Conservation (phyloP, 768 basidiomycete species). For the Psilocybe subaeruginosa region DNA sequence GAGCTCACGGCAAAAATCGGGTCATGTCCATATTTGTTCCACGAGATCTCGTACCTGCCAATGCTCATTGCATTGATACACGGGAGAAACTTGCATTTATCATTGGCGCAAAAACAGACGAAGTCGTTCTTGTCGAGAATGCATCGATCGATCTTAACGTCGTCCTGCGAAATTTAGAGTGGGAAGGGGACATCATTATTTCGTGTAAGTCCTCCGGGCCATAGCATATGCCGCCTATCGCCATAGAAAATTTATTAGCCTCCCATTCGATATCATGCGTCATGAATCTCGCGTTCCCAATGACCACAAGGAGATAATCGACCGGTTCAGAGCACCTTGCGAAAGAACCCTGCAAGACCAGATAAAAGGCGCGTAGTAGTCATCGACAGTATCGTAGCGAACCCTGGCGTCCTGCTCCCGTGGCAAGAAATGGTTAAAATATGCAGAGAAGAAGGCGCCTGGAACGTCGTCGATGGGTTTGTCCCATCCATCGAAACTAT, state of each 20-base stretch:
- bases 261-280: conserved; percentile 47
- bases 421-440: conserved; percentile 76
- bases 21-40: conserved; percentile 59
- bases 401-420: conserved; percentile 68
- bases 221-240: too few relatives aligned
- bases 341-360: conserved; percentile 36
- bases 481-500: conserved; percentile 17
- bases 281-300: conserved; percentile 59
- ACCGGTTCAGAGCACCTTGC: conserved; percentile 41
- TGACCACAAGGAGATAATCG: conserved; percentile 45
- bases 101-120: conserved; percentile 51
- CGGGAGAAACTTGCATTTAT: conserved; percentile 54
- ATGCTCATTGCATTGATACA: conserved; percentile 35
- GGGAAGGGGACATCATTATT: conserved; percentile 70
- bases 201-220: conserved; percentile 43
- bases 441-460: conserved; percentile 63
- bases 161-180: conserved; percentile 66
- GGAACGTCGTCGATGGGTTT: conserved; percentile 74
- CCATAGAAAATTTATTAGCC: too few relatives aligned
- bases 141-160: conserved; percentile 70
- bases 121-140: conserved; percentile 64
- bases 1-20: conserved; percentile 47
- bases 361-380: conserved; percentile 63
- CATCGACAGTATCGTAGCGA: conserved; percentile 68
- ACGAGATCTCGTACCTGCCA: conserved; percentile 37